These are phyloP conservation scores for Sanghuangporus sanghuang DNA, from an alignment of 1,284 basidiomycete genomes.

Conservation along the genomic window DNA sequence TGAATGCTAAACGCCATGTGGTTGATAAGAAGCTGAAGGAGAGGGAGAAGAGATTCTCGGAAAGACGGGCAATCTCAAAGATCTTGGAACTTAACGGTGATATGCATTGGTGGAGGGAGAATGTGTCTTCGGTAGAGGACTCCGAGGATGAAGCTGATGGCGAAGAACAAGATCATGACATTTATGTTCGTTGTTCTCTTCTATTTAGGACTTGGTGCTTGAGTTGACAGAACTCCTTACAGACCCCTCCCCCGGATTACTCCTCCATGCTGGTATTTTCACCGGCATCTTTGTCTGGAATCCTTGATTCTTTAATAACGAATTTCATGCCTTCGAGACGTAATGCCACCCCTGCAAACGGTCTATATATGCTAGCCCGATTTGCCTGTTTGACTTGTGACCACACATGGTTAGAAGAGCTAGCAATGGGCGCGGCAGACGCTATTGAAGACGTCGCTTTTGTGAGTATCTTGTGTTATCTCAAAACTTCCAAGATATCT, in stretches of 20 bases:
- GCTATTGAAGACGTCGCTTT: conserved; percentile 90
- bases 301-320: conserved; percentile 78
- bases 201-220: conserved; percentile 4
- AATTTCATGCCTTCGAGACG: conserved; percentile 62
- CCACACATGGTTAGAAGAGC: conserved; percentile 86
- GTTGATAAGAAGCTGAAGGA: conserved; percentile 55
- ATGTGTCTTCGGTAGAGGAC: conserved; percentile 28
- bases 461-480: conserved; percentile 45
- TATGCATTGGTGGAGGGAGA: conserved; percentile 59
- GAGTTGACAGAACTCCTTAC: conserved; percentile 16
- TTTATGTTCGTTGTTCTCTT: conserved; percentile 44
- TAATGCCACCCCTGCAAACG: conserved; percentile 77
- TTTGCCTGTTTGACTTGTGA: conserved; percentile 86
- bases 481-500: conserved; percentile 12
- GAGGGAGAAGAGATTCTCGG: conserved; percentile 43
- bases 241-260: conserved; percentile 72
- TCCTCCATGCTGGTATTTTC: conserved; percentile 90
- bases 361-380: conserved; percentile 77
- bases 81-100: conserved; percentile 45
- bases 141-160: conserved; percentile 43
- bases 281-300: conserved; percentile 65
- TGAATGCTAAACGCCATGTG: conserved; percentile 55
- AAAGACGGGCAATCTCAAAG: conserved; percentile 51
- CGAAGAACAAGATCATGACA: conserved; percentile 35
- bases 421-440: conserved; percentile 87